Conservation (phyloP, 1,284 basidiomycete genomes). For the Trametes hirsuta region DNA sequence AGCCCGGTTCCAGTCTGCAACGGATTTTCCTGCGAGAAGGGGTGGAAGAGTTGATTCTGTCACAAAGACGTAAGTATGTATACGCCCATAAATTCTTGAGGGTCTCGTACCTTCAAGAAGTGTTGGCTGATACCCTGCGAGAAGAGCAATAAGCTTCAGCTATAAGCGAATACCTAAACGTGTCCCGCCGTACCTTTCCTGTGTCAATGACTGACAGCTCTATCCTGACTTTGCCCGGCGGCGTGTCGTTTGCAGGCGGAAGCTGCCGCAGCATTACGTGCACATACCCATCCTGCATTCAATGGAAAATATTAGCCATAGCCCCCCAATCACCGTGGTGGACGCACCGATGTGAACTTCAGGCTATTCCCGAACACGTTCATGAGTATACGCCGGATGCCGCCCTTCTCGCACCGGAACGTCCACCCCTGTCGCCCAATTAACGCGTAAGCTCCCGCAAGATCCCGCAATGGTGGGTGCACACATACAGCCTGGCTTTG, state of each 20-base stretch:
- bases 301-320: slow-evolving; percentile 17
- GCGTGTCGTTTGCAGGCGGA: slow-evolving; percentile 53
- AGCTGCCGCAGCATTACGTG: slow-evolving; percentile 85
- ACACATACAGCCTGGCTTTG: slow-evolving; percentile 62
- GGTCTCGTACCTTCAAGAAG: slow-evolving; percentile 70
- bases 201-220: slow-evolving; percentile 91
- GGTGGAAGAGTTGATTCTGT: slow-evolving; percentile 94
- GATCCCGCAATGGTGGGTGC: not conserved
- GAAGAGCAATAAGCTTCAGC: not conserved
- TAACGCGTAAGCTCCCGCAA: slow-evolving; percentile 1
- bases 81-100: not conserved
- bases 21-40: slow-evolving; percentile 94
- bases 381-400: slow-evolving; percentile 91
- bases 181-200: slow-evolving; percentile 64
- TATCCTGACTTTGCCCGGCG: slow-evolving; percentile 67
- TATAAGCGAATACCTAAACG: not conserved
- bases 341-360: slow-evolving; percentile 82
- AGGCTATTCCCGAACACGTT: slow-evolving; percentile 95
- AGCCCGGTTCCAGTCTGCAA: slow-evolving; percentile 93
- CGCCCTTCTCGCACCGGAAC: slow-evolving; percentile 89
- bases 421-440: slow-evolving; percentile 72
- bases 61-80: slow-evolving; percentile 4
- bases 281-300: slow-evolving; percentile 77
- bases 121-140: slow-evolving; percentile 81
- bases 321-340: slow-evolving; percentile 7